A percentile compares a stretch with the other conserved stretches of the same genome.
These are phyloP conservation scores for Lachancea dasiensis DNA, from an alignment of 805 yeast species.

Conservation along the genomic window DNA sequence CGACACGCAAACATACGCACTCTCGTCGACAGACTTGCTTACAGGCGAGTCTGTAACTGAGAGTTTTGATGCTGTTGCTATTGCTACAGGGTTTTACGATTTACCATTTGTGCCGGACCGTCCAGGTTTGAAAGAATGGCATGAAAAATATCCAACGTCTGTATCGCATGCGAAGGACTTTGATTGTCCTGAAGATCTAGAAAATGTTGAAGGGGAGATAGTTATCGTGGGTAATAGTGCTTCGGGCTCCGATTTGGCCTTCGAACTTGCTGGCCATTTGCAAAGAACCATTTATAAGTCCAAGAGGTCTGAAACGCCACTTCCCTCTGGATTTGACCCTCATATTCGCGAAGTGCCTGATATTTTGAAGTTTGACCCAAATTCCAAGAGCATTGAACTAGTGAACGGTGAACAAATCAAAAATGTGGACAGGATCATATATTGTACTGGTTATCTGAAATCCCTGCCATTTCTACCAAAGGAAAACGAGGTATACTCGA, in stretches of 20 bases:
- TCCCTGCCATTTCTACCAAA: constrained; percentile 54
- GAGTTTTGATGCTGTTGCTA: constrained; percentile 53
- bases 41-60: constrained; percentile 15
- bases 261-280: constrained; percentile 46
- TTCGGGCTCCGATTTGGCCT: constrained; percentile 68
- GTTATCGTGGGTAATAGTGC: constrained; percentile 74
- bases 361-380: constrained; percentile 35
- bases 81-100: constrained; percentile 62
- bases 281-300: constrained; percentile 43
- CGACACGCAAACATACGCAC: constrained; percentile 37
- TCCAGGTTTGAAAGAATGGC: constrained; percentile 47
- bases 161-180: constrained; percentile 55
- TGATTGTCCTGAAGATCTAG: constrained; percentile 41
- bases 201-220: constrained; percentile 35
- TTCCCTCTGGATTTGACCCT: constrained; percentile 42
- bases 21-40: constrained; percentile 34
- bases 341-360: constrained; percentile 41
- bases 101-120: constrained; percentile 55
- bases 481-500: constrained; percentile 10
- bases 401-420: constrained; percentile 42
- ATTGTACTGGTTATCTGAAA: constrained; percentile 72
- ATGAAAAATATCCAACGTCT: constrained; percentile 38
- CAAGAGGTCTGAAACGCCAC: constrained; percentile 37
- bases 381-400: constrained; percentile 38
- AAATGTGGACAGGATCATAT: constrained; percentile 52